phyloP scores from a whole-genome alignment of 2,329 filamentous ascomycete species.

The Penicillium nordicum region DNA sequence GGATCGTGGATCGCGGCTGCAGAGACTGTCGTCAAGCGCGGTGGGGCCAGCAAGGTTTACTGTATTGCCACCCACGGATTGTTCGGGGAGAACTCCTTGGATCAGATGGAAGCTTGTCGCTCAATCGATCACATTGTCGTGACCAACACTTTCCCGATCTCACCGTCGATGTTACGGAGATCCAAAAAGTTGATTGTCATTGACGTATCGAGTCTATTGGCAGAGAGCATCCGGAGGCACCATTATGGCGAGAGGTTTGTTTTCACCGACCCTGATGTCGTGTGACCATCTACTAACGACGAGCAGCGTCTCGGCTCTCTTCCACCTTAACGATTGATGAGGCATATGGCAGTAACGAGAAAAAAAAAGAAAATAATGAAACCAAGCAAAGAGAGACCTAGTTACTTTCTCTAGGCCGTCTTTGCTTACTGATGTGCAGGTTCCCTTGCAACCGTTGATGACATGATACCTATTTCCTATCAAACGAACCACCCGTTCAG shows the following conservation, averaged over 20 bases:
- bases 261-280: constrained; percentile 51
- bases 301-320: constrained; percentile 53
- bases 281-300: constrained; percentile 18
- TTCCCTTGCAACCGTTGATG: constrained; percentile 18
- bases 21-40: constrained; percentile 92
- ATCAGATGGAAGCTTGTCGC: constrained; percentile 85
- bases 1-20: constrained; percentile 96
- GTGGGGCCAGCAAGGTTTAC: constrained; percentile 88
- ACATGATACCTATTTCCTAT: constrained; percentile 25
- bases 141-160: constrained; percentile 95
- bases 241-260: constrained; percentile 82
- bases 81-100: constrained; percentile 84
- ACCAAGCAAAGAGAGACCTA: constrained; percentile 2
- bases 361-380: constrained; percentile 4
- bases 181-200: constrained; percentile 83
- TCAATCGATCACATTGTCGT: constrained; percentile 93
- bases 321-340: constrained; percentile 57
- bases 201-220: constrained; percentile 80
- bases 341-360: constrained; percentile 20
- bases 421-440: constrained; percentile 22
- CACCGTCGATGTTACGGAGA: constrained; percentile 65
- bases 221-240: constrained; percentile 91
- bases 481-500: constrained; percentile 11
- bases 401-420: constrained; percentile 14
- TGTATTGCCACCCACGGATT: constrained; percentile 96